Conservation (phyloP, 192 early-diverging fungal genomes). For the Diversispora epigaea region DNA sequence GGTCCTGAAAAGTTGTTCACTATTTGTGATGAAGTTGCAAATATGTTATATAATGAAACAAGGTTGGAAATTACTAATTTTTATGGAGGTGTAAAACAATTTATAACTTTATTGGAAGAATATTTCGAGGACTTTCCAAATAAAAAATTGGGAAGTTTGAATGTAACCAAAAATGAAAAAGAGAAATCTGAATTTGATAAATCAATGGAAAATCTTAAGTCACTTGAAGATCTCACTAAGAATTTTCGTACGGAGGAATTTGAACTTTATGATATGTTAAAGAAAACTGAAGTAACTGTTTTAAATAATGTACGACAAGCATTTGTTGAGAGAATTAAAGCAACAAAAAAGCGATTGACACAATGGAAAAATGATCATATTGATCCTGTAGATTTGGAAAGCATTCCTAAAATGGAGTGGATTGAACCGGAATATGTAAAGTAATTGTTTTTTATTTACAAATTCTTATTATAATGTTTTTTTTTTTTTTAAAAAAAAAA, state of each 20-base stretch:
- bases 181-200: constrained; percentile 1
- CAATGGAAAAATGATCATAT: constrained; percentile 54
- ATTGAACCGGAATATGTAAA: constrained; percentile 53
- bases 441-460: constrained; percentile 33
- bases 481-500: no score
- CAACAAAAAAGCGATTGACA: constrained; percentile 41
- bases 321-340: constrained; percentile 41
- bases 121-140: constrained; percentile 24
- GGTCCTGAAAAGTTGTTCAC: constrained; percentile 37
- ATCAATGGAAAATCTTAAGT: constrained; percentile 25
- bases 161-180: background rate
- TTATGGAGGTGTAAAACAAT: constrained; percentile 49
- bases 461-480: no score
- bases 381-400: constrained; percentile 28
- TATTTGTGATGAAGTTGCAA: constrained; percentile 41
- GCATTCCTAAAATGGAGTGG: constrained; percentile 40
- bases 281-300: constrained; percentile 30
- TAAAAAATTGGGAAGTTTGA: constrained; percentile 21
- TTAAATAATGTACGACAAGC: constrained; percentile 57
- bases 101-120: constrained; percentile 45
- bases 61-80: constrained; percentile 49
- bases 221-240: constrained; percentile 37
- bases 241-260: constrained; percentile 50
- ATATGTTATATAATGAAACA: constrained; percentile 29
- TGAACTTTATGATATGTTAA: constrained; percentile 44